Conservation (phyloP, 2,329 filamentous ascomycete genomes). For the Fusarium albosuccineum region DNA sequence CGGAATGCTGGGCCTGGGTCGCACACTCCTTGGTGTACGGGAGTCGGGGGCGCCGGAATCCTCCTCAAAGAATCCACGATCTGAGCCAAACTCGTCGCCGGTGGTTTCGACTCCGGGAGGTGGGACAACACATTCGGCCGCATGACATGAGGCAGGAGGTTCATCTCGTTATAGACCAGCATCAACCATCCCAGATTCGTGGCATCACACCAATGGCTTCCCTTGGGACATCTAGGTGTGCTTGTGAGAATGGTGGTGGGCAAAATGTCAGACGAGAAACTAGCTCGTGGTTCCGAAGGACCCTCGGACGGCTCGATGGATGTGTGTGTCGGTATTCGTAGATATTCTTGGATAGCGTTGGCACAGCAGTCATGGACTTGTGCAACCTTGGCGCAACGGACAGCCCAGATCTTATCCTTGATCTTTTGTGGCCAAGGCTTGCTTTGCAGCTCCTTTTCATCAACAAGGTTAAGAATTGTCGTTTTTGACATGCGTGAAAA, state of each 20-base stretch:
- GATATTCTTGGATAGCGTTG: slow-evolving; percentile 60
- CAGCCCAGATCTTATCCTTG: slow-evolving; percentile 62
- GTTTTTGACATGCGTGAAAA: slow-evolving; percentile 65
- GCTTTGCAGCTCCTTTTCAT: slow-evolving; percentile 57
- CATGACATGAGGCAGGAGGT: slow-evolving; percentile 58
- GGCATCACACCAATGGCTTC: slow-evolving; percentile 64
- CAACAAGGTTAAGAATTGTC: slow-evolving; percentile 60
- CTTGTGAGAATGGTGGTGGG: slow-evolving; percentile 50
- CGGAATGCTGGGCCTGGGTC: slow-evolving; percentile 64
- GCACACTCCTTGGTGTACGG: slow-evolving; percentile 59
- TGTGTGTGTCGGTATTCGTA: slow-evolving; percentile 49
- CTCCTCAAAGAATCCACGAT: slow-evolving; percentile 59
- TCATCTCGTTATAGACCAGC: slow-evolving; percentile 63
- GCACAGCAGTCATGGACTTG: slow-evolving; percentile 63
- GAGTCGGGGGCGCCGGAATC: slow-evolving; percentile 59
- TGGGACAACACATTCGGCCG: slow-evolving; percentile 46
- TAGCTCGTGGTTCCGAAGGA: slow-evolving; percentile 39
- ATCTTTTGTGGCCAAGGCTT: slow-evolving; percentile 63
- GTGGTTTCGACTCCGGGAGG: slow-evolving; percentile 42
- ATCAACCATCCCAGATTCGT: slow-evolving; percentile 67
- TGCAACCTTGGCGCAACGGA: slow-evolving; percentile 63
- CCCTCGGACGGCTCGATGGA: slow-evolving; percentile 29
- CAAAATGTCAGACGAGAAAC: slow-evolving; percentile 30
- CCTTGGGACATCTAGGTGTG: slow-evolving; percentile 62
- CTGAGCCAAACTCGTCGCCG: slow-evolving; percentile 58